phyloP scores from a whole-genome alignment of 2,329 filamentous ascomycete genomes.

The Colletotrichum lentis region DNA sequence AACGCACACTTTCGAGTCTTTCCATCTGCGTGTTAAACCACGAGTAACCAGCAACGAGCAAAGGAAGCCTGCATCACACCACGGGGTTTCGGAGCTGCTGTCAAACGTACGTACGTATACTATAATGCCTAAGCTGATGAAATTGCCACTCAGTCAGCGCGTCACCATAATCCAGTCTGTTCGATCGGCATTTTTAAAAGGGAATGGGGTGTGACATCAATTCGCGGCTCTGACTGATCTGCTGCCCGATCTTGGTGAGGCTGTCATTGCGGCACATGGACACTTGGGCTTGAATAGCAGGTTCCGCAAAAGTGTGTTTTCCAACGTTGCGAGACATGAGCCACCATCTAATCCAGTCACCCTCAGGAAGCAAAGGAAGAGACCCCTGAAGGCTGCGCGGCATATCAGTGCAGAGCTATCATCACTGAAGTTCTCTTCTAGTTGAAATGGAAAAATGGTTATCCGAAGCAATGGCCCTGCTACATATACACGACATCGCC shows the following conservation, averaged over 20 bases:
- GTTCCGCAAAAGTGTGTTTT: neutral
- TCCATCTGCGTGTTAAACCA: neutral
- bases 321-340: neutral
- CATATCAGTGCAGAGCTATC: neutral
- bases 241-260: neutral
- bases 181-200: no score
- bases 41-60: neutral
- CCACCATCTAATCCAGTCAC: no score
- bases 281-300: no score
- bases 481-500: slow-evolving; percentile 37
- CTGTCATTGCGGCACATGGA: no score
- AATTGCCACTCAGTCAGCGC: neutral
- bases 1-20: neutral
- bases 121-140: neutral
- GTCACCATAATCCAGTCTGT: no score
- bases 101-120: no score
- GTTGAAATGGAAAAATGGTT: slow-evolving; percentile 21
- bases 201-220: neutral
- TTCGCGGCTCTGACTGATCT: neutral
- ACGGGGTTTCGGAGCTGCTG: neutral
- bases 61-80: neutral
- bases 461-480: slow-evolving; percentile 34
- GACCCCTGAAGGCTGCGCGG: neutral
- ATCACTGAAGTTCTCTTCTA: neutral
- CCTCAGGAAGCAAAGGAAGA: no score